Evolutionary conservation across 441 rosid genomes (phyloP), one percentile per base, ranked within the genome.

Genomic region (Corymbia citriodora): DNA sequence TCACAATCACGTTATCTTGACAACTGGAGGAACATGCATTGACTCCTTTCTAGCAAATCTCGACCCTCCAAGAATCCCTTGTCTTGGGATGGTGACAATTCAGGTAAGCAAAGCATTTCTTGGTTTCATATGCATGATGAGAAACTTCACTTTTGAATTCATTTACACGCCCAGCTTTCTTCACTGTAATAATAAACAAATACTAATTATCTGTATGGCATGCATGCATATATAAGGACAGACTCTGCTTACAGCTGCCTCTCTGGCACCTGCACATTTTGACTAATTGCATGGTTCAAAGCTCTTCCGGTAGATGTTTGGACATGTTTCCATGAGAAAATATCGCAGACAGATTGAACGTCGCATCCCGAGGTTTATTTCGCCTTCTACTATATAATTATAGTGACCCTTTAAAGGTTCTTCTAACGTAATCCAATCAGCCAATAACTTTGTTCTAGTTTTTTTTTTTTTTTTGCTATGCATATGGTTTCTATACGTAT

Each of bases 21-120:
- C 94, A 92, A 92, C 63, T 92, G 90, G 86, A 87, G 89, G 85
- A 25, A 70, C 93, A 91, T 91, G 95, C 94, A 90, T 88, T 91
- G 61, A 87, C 63, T 87, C 61, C 88, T 87, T 55, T 87, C 63
- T 23, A 45, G 85, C 85, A 40, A 79, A 79, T 79, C 85, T 79
- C 85, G 85, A 45, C 85, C 85, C 52, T 79, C 85, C 52, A 79
- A 25, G 52, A 79, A 45, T 40, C 85, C 52, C 85, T 79, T 40
- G 25, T 79, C 85, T 79, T 14, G 85, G 85, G 52, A 79, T 40
- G 13, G 52, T 79, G 85, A 79, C 85, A 79, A 45, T 79, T 79
- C 52, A 13, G 85, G 52, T 79, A 79, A 79, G 85, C 52, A 14
- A 79, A 79, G 52, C 52, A 79, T 21, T 40, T 40, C 85, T 48